Evolutionary conservation across 306 rosid species (phyloP), one percentile per base, ranked within the genome.

Genomic region (Herpetospermum pedunculosum): DNA sequence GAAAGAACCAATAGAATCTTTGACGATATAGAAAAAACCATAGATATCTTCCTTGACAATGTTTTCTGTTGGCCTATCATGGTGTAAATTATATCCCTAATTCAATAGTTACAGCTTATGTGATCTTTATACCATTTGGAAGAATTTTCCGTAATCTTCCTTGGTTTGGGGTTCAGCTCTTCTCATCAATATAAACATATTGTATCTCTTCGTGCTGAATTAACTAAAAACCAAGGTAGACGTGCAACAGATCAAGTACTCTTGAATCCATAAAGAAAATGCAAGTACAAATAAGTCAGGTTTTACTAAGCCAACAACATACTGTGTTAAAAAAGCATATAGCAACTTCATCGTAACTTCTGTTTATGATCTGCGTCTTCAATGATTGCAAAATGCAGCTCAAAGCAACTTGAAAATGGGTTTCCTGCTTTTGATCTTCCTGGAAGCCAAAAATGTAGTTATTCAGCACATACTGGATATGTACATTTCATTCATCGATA

Each of bases 261-360:
- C 52, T 67, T 23, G 18, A 26, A 43, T 68, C 16, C 55, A 12
- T 44, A 69, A 13, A 67, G 35, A 13, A 43, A 69, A 43, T 3
- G 35, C 7, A 68, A 25, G 38, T 26, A 69, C 44, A 47, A 44
- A 13, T 8, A 43, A 69, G 40, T 69, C 14, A 69, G 8, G 54
- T 69, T 25, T 68, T 40, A 63, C 28, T 4, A 44, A 73, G 30
- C 47, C 35, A 57, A 72, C 47, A 70, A 44, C 85, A 80, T 81
- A 93, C 98, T 0, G 98, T 94, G 83, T 91, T 94, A 43, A 80
- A 89, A 83, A 94, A 94, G 86, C 98, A 94, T 76, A 94, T 80
- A 72, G 98, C 88, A 78, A 94, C 84, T 86, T 94, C 97, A 59
- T 91, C 95, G 49, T 87, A 82, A 1, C 97, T 83, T 47, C 82